These are phyloP conservation scores for Argentina anserina DNA, from an alignment of 306 rosid genomes.

Conservation along the genomic window DNA sequence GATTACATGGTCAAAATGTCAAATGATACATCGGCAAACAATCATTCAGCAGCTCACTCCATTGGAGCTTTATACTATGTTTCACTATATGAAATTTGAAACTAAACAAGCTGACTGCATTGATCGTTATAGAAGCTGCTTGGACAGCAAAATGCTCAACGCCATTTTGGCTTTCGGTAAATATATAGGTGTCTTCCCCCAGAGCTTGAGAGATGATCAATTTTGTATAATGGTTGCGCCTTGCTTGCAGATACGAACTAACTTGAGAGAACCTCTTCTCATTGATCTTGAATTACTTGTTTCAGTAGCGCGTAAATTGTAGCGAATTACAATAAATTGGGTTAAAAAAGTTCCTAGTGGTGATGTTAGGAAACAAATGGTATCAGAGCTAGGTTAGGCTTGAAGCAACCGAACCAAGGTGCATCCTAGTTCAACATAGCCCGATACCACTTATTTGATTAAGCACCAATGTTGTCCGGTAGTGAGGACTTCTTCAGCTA, in stretches of 20 bases:
- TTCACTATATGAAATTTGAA: neutral
- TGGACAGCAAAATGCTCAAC: too few species aligned
- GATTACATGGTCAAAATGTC: neutral
- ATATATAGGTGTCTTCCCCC: too few species aligned
- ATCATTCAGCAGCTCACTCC: neutral
- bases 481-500: neutral
- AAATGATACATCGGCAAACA: neutral
- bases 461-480: neutral
- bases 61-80: neutral
- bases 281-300: neutral
- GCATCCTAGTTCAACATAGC: neutral
- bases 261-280: too few species aligned
- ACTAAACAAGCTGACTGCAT: neutral
- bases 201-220: neutral
- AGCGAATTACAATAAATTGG: too few species aligned
- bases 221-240: neutral
- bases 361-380: neutral
- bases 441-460: neutral
- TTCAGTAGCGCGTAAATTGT: too few species aligned
- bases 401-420: neutral
- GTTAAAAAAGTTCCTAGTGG: too few species aligned
- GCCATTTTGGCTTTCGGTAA: neutral
- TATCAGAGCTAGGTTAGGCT: neutral
- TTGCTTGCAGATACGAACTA: neutral
- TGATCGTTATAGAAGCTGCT: neutral